phyloP scores from a whole-genome alignment of 73 alveolate genomes.

The Symbiodinium pilosum region DNA sequence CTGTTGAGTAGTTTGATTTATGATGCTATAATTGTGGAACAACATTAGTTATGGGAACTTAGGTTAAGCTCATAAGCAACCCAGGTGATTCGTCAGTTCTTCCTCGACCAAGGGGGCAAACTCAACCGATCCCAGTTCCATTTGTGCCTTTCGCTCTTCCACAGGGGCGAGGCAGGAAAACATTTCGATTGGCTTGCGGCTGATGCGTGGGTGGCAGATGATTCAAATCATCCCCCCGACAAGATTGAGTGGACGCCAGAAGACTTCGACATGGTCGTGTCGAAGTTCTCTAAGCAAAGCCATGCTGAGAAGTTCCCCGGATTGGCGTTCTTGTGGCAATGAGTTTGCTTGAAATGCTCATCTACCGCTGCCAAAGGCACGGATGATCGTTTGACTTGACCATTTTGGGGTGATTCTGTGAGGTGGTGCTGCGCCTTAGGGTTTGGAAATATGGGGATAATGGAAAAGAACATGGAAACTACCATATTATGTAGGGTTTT shows the following conservation, averaged over 20 bases:
- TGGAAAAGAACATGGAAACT: too few species aligned
- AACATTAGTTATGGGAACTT: background rate
- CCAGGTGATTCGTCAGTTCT: background rate
- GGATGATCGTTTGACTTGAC: too few species aligned
- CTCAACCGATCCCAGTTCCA: background rate
- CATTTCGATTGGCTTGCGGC: background rate
- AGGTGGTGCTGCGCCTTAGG: too few species aligned
- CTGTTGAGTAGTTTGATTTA: background rate
- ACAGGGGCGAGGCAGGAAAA: slow-evolving; percentile 17
- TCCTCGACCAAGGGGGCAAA: background rate
- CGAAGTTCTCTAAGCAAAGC: slow-evolving; percentile 17
- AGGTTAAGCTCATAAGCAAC: background rate
- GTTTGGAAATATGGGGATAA: too few species aligned
- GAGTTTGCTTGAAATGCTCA: background rate
- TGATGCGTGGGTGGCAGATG: background rate
- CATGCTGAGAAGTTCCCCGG: background rate
- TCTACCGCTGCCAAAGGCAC: too few species aligned
- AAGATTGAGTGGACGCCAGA: background rate
- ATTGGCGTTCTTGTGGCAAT: slow-evolving; percentile 22
- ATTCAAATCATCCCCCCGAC: background rate
- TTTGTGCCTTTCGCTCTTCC: background rate
- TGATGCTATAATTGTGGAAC: background rate
- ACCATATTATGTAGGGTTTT: too few species aligned
- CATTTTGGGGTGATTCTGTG: too few species aligned
- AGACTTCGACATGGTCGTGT: background rate